Percentiles rank a stretch among this genome's conserved stretches.
phyloP scores from a whole-genome alignment of 2,329 filamentous ascomycete genomes.

The Zasmidium cellare region DNA sequence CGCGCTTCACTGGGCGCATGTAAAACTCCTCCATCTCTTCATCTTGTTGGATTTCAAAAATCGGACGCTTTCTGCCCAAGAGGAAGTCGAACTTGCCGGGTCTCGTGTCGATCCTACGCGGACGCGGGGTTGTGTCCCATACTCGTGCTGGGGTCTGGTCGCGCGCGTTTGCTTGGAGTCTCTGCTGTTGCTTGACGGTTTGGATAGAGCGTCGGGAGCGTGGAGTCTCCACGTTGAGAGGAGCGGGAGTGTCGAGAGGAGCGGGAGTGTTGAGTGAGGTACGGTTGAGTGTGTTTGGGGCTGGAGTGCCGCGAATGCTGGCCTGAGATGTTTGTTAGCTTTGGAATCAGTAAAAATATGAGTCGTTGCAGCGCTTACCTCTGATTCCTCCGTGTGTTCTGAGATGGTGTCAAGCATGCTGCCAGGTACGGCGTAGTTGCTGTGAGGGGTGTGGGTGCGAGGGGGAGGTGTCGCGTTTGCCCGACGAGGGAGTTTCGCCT shows the following conservation, averaged over 20 bases:
- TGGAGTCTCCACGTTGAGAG: no score
- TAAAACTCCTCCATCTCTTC: constrained; percentile 28
- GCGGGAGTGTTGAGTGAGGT: no score
- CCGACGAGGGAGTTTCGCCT: no score
- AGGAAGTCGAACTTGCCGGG: constrained; percentile 22
- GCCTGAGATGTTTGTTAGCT: neutral
- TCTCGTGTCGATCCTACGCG: constrained; percentile 10
- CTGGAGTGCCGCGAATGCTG: neutral
- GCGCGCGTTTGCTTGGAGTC: no score
- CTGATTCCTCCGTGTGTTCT: constrained; percentile 25
- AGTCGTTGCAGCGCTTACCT: constrained; percentile 13
- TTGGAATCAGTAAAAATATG: neutral
- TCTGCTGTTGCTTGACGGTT: no score
- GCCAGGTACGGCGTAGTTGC: constrained; percentile 9
- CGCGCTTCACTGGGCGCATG: constrained; percentile 27
- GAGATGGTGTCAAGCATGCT: constrained; percentile 26
- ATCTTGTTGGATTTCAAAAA: constrained; percentile 26
- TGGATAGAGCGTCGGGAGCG: no score
- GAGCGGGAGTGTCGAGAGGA: no score
- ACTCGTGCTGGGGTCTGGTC: no score
- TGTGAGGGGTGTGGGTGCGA: constrained; percentile 2
- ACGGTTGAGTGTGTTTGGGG: constrained; percentile 8
- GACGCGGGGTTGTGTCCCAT: no score
- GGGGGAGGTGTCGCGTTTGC: constrained; percentile 15
- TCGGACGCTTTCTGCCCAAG: constrained; percentile 22